Base-by-base conservation (phyloP, 225 moss, liverwort and hornwort species). In the Physcomitrellopsis africana region DNA sequence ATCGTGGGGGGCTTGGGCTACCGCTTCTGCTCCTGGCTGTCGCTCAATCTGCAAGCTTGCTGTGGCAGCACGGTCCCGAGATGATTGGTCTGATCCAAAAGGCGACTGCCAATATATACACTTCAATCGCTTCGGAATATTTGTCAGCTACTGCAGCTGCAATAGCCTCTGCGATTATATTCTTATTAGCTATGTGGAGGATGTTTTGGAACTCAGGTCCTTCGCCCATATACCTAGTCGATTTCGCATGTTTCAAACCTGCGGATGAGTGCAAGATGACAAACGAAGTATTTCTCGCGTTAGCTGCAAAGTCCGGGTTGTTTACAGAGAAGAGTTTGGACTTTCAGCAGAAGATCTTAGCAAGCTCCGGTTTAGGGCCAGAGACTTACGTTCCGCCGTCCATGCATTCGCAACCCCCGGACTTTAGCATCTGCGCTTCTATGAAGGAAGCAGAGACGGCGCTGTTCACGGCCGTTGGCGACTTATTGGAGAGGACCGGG, bases 331-430 rank as follows among this genome's bases (percentile, higher is more conserved):
- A 60, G 52, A 81, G 80, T 58, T 3, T 86, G 0, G 63, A 77
- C 14, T 86, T 86, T 47, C 83, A 83, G 65, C 41, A 51, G 0
- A 83, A 75, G 49, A 83, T 86, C 32, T 18, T 86, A 27, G 42
- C 17, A 13, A 63, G 48, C 60, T 86, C 86, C 0, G 86, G 80
- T 0, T n/a, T 86, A 16, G 86, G 86, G 1, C 60, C 80, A 3
- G 80, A 86, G 52, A 86, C 86, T 11, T 81, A 83, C 68, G 55
- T 83, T 42, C 82, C 83, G 0, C 3, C 77, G 14, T 86, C 86
- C 4, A 72, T 77, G 86, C 80, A 77, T n/a, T 4, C 44, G 3
- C 48, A 60, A 24, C 83, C 86, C 3, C 14, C 47, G 15, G 83
- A 86, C 57, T 19, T 59, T 2, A 41, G 66, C 12, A 69, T 49